A percentile compares a stretch with the other conserved stretches of the same genome.
Evolutionary conservation across 2,329 filamentous ascomycete species (phyloP).

Genomic region (Zymoseptoria passerinii): DNA sequence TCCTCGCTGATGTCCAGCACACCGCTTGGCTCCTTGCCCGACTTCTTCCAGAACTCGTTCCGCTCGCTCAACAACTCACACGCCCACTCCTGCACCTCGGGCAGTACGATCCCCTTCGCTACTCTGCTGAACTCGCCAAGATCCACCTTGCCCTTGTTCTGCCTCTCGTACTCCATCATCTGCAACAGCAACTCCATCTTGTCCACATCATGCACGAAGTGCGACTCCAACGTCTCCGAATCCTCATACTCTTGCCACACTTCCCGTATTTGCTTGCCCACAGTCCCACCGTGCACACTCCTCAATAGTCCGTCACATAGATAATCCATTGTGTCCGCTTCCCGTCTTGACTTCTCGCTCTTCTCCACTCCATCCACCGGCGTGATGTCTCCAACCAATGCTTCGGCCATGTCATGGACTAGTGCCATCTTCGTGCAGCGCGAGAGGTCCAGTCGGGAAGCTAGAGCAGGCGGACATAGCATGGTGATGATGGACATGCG

Average conservation of each 20-base stretch:
- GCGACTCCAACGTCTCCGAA: constrained; percentile 69
- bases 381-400: constrained; percentile 92
- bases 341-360: constrained; percentile 78
- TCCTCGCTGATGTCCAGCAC: constrained; percentile 20
- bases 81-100: constrained; percentile 75
- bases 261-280: constrained; percentile 62
- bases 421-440: constrained; percentile 93
- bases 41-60: constrained; percentile 57
- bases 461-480: constrained; percentile 71
- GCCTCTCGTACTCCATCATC: constrained; percentile 92
- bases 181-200: constrained; percentile 93
- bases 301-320: constrained; percentile 66
- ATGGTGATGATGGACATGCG: constrained; percentile 96
- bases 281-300: constrained; percentile 60
- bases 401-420: constrained; percentile 95
- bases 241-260: constrained; percentile 97
- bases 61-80: constrained; percentile 68
- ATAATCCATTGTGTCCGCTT: constrained; percentile 86
- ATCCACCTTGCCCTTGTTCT: constrained; percentile 57
- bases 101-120: constrained; percentile 59
- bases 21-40: constrained; percentile 23
- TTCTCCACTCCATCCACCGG: constrained; percentile 82
- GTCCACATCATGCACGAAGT: constrained; percentile 93
- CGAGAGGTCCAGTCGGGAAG: constrained; percentile 62
- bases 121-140: constrained; percentile 83